phyloP scores from a whole-genome alignment of 2,329 filamentous ascomycete genomes.

The Triangularia setosa region DNA sequence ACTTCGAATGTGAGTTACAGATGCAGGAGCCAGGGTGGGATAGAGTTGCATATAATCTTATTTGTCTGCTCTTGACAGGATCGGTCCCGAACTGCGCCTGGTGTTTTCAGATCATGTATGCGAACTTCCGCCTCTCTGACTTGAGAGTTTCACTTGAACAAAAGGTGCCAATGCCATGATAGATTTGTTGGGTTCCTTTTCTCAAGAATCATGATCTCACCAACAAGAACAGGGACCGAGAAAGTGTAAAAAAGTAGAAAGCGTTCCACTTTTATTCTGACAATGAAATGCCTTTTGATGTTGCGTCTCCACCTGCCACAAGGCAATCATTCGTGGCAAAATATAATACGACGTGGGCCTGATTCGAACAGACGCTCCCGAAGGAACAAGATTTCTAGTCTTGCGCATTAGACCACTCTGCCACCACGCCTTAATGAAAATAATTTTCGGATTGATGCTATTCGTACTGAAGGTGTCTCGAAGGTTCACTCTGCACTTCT shows the following conservation, averaged over 20 bases:
- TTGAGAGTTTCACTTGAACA: background rate
- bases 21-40: background rate
- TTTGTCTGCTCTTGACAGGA: too few species aligned
- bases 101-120: background rate
- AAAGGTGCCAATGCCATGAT: too few species aligned
- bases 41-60: too few species aligned
- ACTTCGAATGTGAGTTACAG: background rate
- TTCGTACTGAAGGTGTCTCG: background rate
- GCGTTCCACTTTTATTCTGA: too few species aligned
- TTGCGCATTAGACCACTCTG: slow-evolving; percentile 9
- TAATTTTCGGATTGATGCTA: background rate
- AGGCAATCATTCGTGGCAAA: background rate
- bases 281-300: too few species aligned
- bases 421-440: background rate
- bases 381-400: slow-evolving; percentile 10
- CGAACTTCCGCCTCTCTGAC: background rate
- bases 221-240: too few species aligned
- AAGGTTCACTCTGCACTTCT: too few species aligned
- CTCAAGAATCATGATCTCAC: too few species aligned
- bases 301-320: too few species aligned
- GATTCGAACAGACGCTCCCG: slow-evolving; percentile 9
- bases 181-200: too few species aligned
- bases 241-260: too few species aligned
- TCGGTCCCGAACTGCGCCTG: too few species aligned
- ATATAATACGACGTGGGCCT: slow-evolving; percentile 1